A percentile compares a stretch with the other conserved stretches of the same genome.
phyloP scores from a whole-genome alignment of 116 monocot genomes.

The Cymodocea nodosa region DNA sequence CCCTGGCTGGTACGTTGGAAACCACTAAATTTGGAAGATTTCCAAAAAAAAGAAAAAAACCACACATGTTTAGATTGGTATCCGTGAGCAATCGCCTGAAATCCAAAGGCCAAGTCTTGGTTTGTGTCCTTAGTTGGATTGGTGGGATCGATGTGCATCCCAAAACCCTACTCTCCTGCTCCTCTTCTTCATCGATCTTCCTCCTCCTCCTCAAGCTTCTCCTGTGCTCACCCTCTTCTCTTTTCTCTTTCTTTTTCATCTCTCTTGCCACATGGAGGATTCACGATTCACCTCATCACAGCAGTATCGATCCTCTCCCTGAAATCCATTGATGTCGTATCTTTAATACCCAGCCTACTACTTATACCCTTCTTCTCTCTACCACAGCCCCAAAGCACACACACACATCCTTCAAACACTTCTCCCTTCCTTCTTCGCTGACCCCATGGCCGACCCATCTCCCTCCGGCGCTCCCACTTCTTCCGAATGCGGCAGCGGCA shows the following conservation, averaged over 20 bases:
- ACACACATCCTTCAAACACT: no score
- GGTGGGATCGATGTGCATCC: background rate
- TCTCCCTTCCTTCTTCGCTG: background rate
- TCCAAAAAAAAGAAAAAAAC: background rate
- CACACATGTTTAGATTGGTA: background rate
- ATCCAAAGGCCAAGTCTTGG: conserved; percentile 2
- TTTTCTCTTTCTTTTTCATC: background rate
- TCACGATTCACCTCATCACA: background rate
- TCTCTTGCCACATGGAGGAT: conserved; percentile 6
- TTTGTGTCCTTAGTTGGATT: background rate
- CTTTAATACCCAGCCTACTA: background rate
- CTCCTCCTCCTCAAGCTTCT: background rate
- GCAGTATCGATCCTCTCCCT: background rate
- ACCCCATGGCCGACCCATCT: conserved; percentile 4
- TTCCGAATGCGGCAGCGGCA: background rate
- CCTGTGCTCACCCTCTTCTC: background rate
- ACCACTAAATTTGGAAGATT: background rate
- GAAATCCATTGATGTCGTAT: background rate
- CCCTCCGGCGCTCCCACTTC: background rate
- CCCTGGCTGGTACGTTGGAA: background rate
- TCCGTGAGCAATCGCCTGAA: background rate
- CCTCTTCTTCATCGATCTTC: background rate
- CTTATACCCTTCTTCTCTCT: no score
- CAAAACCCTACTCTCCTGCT: background rate
- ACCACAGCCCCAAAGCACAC: background rate